phyloP scores from a whole-genome alignment of 345 rosid species.

The Camelina hispida region DNA sequence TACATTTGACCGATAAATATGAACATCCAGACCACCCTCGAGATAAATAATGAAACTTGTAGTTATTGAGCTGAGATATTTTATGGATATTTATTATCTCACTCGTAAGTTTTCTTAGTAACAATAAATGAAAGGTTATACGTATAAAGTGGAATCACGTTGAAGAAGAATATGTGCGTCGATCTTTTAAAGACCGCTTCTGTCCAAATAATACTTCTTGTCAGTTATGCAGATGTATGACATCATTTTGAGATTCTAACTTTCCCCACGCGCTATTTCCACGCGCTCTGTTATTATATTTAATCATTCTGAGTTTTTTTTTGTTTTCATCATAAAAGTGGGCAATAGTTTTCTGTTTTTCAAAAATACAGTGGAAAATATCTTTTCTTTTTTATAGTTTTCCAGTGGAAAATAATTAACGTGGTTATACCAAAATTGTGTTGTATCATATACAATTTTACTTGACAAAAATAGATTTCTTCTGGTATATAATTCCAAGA shows the following conservation, averaged over 20 bases:
- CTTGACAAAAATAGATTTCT: slow-evolving; percentile 14
- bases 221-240: slow-evolving; percentile 36
- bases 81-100: too few relatives aligned
- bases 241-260: slow-evolving; percentile 29
- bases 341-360: slow-evolving; percentile 5
- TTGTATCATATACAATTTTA: slow-evolving; percentile 17
- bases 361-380: neutral
- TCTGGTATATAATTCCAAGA: neutral
- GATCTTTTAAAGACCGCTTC: slow-evolving; percentile 37
- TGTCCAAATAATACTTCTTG: slow-evolving; percentile 35
- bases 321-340: neutral
- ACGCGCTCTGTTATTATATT: neutral
- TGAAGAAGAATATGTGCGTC: slow-evolving; percentile 39
- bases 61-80: slow-evolving; percentile 21
- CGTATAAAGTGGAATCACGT: slow-evolving; percentile 21
- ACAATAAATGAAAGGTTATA: slow-evolving; percentile 12
- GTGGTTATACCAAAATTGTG: slow-evolving; percentile 31
- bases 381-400: neutral
- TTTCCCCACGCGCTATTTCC: neutral
- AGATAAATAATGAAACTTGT: neutral
- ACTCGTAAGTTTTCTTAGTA: neutral
- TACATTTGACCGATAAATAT: neutral
- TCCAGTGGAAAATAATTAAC: neutral
- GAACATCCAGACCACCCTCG: neutral
- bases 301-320: too few relatives aligned